Percentiles rank a stretch among this genome's conserved stretches.
Evolutionary conservation across 1,284 basidiomycete species (phyloP).

Genomic region (Naganishia liquefaciens): DNA sequence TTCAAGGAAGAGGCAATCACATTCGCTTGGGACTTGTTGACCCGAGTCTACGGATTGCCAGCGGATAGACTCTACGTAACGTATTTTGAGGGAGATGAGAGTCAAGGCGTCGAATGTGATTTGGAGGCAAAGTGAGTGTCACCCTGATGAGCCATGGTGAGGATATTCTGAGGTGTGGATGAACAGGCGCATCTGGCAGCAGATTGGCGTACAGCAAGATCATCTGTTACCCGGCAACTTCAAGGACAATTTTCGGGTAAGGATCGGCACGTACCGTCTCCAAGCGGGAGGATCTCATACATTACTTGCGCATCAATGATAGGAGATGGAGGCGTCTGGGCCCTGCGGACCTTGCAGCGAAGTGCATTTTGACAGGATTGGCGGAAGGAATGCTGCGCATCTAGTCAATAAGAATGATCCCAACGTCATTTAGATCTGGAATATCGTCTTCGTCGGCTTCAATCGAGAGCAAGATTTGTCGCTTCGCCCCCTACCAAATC

Average conservation of each 20-base stretch:
- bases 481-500: slow-evolving; percentile 79
- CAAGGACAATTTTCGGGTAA: slow-evolving; percentile 99
- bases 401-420: slow-evolving; percentile 95
- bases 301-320: too few relatives aligned
- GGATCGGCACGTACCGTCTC: too few relatives aligned
- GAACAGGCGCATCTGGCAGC: slow-evolving; percentile 72
- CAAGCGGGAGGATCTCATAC: too few relatives aligned
- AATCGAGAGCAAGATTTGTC: slow-evolving; percentile 89
- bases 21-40: slow-evolving; percentile 94
- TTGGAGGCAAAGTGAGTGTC: slow-evolving; percentile 66
- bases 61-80: slow-evolving; percentile 93
- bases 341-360: slow-evolving; percentile 98
- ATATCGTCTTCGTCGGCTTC: slow-evolving; percentile 99
- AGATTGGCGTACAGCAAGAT: slow-evolving; percentile 80
- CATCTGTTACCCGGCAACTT: slow-evolving; percentile 92
- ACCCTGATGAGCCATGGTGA: neutral
- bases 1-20: slow-evolving; percentile 96
- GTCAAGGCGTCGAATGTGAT: slow-evolving; percentile 85
- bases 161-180: neutral
- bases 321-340: slow-evolving; percentile 98
- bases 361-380: slow-evolving; percentile 95
- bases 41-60: slow-evolving; percentile 77
- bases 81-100: slow-evolving; percentile 92
- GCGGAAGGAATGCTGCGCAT: slow-evolving; percentile 84
- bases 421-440: slow-evolving; percentile 97